Conservation (phyloP, 2,329 filamentous ascomycete species). For the Stenocarpella maydis region DNA sequence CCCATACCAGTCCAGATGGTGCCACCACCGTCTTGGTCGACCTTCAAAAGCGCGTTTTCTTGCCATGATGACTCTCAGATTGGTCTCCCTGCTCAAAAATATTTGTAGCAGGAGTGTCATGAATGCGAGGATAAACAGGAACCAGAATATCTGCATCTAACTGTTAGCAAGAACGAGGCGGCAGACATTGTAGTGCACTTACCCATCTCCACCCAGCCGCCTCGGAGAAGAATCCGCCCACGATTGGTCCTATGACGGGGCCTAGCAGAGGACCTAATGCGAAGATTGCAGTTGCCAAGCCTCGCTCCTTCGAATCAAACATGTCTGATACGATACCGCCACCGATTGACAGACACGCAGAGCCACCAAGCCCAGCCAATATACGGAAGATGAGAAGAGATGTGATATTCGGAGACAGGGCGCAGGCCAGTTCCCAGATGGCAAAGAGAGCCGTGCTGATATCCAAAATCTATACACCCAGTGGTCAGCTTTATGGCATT, state of each 20-base stretch:
- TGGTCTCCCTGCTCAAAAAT: not conserved
- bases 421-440: constrained; percentile 42
- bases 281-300: constrained; percentile 89
- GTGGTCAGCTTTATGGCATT: not conserved
- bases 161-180: not conserved
- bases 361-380: constrained; percentile 85
- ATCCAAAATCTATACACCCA: not conserved
- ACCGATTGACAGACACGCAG: constrained; percentile 85
- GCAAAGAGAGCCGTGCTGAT: not conserved
- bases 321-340: constrained; percentile 84
- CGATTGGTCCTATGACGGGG: constrained; percentile 78
- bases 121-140: not conserved
- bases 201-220: constrained; percentile 81
- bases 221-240: constrained; percentile 79
- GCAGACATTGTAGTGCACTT: not conserved
- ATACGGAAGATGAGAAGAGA: constrained; percentile 79
- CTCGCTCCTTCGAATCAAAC: constrained; percentile 83
- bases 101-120: not conserved
- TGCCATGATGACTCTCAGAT: not conserved
- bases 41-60: not conserved
- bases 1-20: constrained; percentile 1
- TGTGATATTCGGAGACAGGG: constrained; percentile 76
- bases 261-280: constrained; percentile 84
- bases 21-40: not conserved
- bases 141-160: not conserved